Evolutionary conservation across 192 early-diverging fungal genomes (phyloP).

Genomic region (Rhizoclosmatium globosum): DNA sequence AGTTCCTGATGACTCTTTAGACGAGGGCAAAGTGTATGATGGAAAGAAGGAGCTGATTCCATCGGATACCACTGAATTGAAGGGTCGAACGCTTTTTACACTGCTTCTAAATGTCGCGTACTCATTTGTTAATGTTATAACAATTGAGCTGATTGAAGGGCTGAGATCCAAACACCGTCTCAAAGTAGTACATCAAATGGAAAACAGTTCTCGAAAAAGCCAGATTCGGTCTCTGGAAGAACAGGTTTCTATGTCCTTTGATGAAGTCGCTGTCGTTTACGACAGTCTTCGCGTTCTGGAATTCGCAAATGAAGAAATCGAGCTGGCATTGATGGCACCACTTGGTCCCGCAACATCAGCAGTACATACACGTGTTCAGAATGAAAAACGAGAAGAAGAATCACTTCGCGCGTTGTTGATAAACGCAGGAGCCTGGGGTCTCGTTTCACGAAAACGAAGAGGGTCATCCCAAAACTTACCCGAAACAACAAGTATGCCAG

Average conservation of each 20-base stretch:
- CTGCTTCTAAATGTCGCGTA: conserved; percentile 55
- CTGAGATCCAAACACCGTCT: conserved; percentile 57
- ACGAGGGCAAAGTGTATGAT: conserved; percentile 15
- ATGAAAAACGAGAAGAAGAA: conserved; percentile 52
- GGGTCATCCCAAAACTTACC: not conserved
- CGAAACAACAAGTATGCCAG: not conserved
- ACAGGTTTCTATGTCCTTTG: conserved; percentile 58
- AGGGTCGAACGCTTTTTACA: conserved; percentile 51
- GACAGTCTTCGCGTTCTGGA: conserved; percentile 57
- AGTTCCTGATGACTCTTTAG: conserved; percentile 15
- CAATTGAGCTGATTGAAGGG: conserved; percentile 57
- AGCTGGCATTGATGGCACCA: conserved; percentile 42
- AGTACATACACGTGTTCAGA: not conserved
- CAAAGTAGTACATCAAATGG: conserved; percentile 66
- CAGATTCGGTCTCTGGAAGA: conserved; percentile 65
- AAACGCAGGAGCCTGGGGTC: conserved; percentile 55
- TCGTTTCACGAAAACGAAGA: conserved; percentile 25
- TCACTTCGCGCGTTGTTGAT: conserved; percentile 42
- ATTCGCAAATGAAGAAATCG: conserved; percentile 56
- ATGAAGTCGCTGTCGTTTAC: conserved; percentile 62
- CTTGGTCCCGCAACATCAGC: conserved; percentile 13
- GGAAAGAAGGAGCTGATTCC: conserved; percentile 30
- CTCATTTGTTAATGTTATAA: conserved; percentile 48
- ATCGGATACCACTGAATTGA: conserved; percentile 40
- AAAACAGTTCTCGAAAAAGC: conserved; percentile 57